Base-by-base conservation (phyloP, 2,329 filamentous ascomycete species). In the Hypoxylon sp. region DNA sequence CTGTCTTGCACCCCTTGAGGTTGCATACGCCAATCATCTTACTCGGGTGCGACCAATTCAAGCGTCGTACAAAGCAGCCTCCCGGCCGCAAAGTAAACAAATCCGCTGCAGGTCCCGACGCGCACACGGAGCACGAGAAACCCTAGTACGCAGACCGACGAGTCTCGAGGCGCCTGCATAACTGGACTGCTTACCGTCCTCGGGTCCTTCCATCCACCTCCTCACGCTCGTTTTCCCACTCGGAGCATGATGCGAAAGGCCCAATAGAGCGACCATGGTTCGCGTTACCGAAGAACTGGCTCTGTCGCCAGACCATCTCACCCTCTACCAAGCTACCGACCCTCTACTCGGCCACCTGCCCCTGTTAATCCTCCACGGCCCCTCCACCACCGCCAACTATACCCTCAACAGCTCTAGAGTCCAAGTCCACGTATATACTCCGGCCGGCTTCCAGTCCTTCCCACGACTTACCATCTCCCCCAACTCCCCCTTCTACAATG, bases 401-500 rank as follows among this genome's bases (percentile, higher is more conserved):
- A 91, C 87, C 45, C 86, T 88, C 70, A 96, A 92, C 77, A 94
- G 90, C 77, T 97, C 94, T 62, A 90, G 95, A 75, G 93, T 98
- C 67, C 94, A 98, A 79, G 85, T 95, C 64, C 95, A 98, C 76
- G 85, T 99, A 75, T 91, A 96, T 78, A 91, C 90, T 60, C 87
- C 92, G 2, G 93, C 92, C 64, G 95, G 95, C 65, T 89, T 96
- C 68, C 89, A 91, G 71, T 94, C 90, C 67, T 99, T 94, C 73
- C 88, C 91, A 58, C 91, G 94, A 69, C 86, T 99, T 66, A 96
- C 94, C 59, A 88, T 98, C 65, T 96, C 94, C 20, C 95, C 95
- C 40, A 96, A 90, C 70, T 97, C 94, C 42, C 87, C 92, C 48
- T 89, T 96, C 70, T 98, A 98, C 75, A 85, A 87, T 65, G 94